phyloP scores from a whole-genome alignment of 2,329 filamentous ascomycete species.

The Pseudocercospora ulei region DNA sequence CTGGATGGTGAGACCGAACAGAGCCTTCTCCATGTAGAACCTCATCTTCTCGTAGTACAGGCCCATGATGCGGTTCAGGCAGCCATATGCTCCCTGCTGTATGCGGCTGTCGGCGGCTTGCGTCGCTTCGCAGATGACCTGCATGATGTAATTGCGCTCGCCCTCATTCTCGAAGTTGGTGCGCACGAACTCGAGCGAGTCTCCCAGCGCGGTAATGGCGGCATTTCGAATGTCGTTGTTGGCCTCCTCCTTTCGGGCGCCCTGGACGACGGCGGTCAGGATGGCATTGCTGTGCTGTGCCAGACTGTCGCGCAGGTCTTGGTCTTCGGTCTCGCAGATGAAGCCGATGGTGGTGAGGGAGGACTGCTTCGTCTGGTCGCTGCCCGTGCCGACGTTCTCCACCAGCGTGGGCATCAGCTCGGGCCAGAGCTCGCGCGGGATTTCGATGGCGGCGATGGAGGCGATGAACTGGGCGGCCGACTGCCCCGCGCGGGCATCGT shows the following conservation, averaged over 20 bases:
- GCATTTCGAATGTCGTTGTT: slow-evolving; percentile 85
- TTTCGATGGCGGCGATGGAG: slow-evolving; percentile 86
- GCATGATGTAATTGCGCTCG: slow-evolving; percentile 99
- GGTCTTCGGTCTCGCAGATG: slow-evolving; percentile 91
- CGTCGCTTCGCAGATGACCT: slow-evolving; percentile 97
- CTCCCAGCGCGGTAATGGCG: slow-evolving; percentile 85
- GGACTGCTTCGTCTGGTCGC: slow-evolving; percentile 81
- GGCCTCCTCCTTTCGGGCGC: slow-evolving; percentile 88
- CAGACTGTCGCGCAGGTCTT: slow-evolving; percentile 70
- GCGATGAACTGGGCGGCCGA: slow-evolving; percentile 92
- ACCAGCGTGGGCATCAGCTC: slow-evolving; percentile 84
- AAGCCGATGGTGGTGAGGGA: slow-evolving; percentile 95
- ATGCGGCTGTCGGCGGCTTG: slow-evolving; percentile 85
- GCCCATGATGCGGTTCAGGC: slow-evolving; percentile 95
- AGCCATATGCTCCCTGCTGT: slow-evolving; percentile 92
- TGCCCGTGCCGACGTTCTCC: slow-evolving; percentile 80
- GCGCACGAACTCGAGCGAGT: slow-evolving; percentile 93
- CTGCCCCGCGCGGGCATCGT: slow-evolving; percentile 71
- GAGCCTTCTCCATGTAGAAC: slow-evolving; percentile 99
- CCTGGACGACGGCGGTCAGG: slow-evolving; percentile 92
- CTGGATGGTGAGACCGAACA: slow-evolving; percentile 93
- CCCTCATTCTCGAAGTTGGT: slow-evolving; percentile 99
- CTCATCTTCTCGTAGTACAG: slow-evolving; percentile 99
- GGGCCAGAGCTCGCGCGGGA: slow-evolving; percentile 85
- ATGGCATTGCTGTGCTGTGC: slow-evolving; percentile 91